Evolutionary conservation across 164 flowering plant species (phyloP).

Genomic region (Vitis labrusca): DNA sequence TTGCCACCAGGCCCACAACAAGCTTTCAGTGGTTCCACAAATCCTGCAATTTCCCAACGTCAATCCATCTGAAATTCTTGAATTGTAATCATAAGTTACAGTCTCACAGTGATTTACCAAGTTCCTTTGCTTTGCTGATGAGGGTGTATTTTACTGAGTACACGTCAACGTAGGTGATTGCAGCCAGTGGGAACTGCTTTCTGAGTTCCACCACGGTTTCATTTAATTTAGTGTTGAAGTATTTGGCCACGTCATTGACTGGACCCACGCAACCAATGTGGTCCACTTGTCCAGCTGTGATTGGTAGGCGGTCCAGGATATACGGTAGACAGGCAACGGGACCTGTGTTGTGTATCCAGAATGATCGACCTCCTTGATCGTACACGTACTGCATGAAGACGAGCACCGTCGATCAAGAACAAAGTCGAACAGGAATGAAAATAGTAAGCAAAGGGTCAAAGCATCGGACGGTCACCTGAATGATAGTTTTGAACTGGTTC

Average conservation of each 20-base stretch:
- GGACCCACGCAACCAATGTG: constrained; percentile 34
- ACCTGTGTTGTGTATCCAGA: constrained; percentile 60
- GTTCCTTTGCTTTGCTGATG: constrained; percentile 18
- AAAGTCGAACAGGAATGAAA: too few relatives aligned
- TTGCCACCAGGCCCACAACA: constrained; percentile 80
- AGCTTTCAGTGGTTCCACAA: constrained; percentile 23
- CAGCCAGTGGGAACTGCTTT: constrained; percentile 27
- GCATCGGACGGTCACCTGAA: constrained; percentile 15
- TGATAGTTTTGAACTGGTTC: constrained; percentile 16
- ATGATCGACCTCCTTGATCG: constrained; percentile 38
- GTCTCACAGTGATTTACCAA: constrained; percentile 19
- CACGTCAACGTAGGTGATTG: constrained; percentile 48
- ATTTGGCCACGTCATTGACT: constrained; percentile 34
- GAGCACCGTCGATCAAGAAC: not conserved
- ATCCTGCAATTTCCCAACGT: constrained; percentile 25
- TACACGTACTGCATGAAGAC: constrained; percentile 25
- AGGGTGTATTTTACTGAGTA: constrained; percentile 36
- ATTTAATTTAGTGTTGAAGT: constrained; percentile 38
- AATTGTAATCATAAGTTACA: not conserved
- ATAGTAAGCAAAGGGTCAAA: too few relatives aligned
- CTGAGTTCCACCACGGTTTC: constrained; percentile 26
- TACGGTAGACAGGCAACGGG: constrained; percentile 51
- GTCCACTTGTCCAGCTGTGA: constrained; percentile 22
- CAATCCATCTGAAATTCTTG: not conserved
- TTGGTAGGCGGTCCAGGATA: constrained; percentile 17